A percentile compares a stretch with the other conserved stretches of the same genome.
Evolutionary conservation across 176 grass and related monocot genomes (phyloP).

Genomic region (Eragrostis curvula): DNA sequence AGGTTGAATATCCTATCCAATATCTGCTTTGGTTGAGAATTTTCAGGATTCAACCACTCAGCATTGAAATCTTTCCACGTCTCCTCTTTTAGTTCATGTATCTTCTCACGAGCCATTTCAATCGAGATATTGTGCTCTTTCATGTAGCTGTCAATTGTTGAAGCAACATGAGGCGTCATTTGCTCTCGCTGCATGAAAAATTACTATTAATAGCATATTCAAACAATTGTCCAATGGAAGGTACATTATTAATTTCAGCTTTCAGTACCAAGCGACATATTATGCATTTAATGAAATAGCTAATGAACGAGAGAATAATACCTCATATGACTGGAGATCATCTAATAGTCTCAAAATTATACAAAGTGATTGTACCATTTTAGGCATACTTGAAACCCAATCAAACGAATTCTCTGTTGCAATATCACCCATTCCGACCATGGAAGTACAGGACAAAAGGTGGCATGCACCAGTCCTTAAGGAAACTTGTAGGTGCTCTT

Average conservation of each 20-base stretch:
- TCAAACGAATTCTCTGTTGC: not conserved
- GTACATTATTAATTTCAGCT: not conserved
- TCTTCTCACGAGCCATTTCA: not conserved
- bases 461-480: not conserved
- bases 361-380: not conserved
- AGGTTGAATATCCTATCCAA: not conserved
- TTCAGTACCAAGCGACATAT: not conserved
- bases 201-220: not conserved
- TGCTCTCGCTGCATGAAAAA: not conserved
- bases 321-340: not conserved
- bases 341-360: not conserved
- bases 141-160: not conserved
- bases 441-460: not conserved
- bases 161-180: not conserved
- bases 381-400: not conserved
- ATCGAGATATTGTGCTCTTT: not conserved
- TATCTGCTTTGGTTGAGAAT: not conserved
- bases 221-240: not conserved
- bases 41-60: not conserved
- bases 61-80: not conserved
- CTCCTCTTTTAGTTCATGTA: not conserved
- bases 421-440: not conserved
- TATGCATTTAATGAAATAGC: not conserved
- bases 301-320: not conserved
- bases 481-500: not conserved